Evolutionary conservation across 768 basidiomycete genomes (phyloP).

Genomic region (Agaricus subrufescens): DNA sequence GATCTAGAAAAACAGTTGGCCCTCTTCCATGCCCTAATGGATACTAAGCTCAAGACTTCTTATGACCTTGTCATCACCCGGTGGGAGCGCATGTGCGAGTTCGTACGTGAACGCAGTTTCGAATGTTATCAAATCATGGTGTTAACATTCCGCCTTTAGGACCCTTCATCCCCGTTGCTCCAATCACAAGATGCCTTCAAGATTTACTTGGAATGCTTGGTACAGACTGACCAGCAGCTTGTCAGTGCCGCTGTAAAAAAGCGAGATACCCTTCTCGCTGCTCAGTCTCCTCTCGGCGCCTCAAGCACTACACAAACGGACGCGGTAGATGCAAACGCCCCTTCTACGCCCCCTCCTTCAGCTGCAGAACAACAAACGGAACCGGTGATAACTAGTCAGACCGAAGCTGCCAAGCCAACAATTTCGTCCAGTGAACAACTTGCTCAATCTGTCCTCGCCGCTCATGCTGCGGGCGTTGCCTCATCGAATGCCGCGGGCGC

Average conservation of each 20-base stretch:
- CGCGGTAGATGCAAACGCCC: conserved; percentile 1
- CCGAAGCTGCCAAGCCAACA: conserved; percentile 7
- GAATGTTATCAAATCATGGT: not conserved
- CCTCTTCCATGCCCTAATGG: conserved; percentile 61
- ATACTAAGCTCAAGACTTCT: conserved; percentile 60
- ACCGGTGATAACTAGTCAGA: conserved; percentile 7
- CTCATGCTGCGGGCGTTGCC: conserved; percentile 18
- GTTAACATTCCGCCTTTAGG: conserved; percentile 34
- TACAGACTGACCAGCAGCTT: conserved; percentile 50
- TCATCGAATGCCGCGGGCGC: conserved; percentile 18
- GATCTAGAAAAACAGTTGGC: conserved; percentile 67
- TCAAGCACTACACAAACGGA: not conserved
- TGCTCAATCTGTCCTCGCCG: conserved; percentile 44
- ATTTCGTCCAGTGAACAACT: conserved; percentile 33
- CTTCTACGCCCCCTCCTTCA: conserved; percentile 9
- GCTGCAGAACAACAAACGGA: conserved; percentile 15
- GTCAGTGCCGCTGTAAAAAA: conserved; percentile 62
- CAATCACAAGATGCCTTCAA: conserved; percentile 70
- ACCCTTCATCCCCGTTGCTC: conserved; percentile 63
- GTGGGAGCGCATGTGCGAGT: conserved; percentile 84
- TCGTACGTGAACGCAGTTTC: conserved; percentile 44
- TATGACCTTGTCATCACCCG: conserved; percentile 70
- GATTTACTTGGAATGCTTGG: conserved; percentile 66
- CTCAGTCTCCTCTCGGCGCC: conserved; percentile 20
- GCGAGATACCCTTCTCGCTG: conserved; percentile 57